These are phyloP conservation scores for Mitragyna speciosa DNA, from an alignment of 257 asterid species.

Conservation along the genomic window DNA sequence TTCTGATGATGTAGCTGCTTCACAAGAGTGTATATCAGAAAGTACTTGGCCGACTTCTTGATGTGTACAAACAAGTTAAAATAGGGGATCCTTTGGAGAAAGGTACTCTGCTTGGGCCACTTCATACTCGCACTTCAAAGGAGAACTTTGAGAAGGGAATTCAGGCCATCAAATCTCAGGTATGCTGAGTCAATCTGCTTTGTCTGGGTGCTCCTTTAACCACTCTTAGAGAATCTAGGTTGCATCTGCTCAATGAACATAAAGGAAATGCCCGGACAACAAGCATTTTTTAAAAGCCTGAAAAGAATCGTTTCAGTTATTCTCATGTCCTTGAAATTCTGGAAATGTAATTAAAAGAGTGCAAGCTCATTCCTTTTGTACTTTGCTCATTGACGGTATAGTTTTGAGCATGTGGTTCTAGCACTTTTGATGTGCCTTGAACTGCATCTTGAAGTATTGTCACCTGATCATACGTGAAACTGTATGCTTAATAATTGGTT, in stretches of 20 bases:
- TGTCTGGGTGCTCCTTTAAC: neutral
- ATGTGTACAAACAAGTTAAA: slow-evolving; percentile 84
- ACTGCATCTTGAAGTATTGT: neutral
- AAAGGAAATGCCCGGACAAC: neutral
- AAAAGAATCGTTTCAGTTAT: neutral
- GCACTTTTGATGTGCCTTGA: neutral
- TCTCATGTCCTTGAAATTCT: neutral
- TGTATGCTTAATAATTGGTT: neutral
- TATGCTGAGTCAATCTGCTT: neutral
- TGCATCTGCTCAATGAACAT: neutral
- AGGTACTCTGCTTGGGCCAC: slow-evolving; percentile 89
- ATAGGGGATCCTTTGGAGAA: slow-evolving; percentile 90
- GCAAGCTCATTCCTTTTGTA: neutral
- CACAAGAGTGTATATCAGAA: slow-evolving; percentile 80
- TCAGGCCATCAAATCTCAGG: slow-evolving; percentile 80
- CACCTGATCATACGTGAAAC: neutral
- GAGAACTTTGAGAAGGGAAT: slow-evolving; percentile 80
- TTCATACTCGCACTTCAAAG: slow-evolving; percentile 70
- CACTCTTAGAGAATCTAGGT: neutral
- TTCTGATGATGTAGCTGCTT: slow-evolving; percentile 57
- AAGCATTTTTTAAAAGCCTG: neutral
- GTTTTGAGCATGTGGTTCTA: neutral
- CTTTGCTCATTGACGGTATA: neutral
- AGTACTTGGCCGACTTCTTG: slow-evolving; percentile 69
- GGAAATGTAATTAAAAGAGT: neutral